Conservation (phyloP, 768 basidiomycete genomes). For the Kwoniella heveanensis region DNA sequence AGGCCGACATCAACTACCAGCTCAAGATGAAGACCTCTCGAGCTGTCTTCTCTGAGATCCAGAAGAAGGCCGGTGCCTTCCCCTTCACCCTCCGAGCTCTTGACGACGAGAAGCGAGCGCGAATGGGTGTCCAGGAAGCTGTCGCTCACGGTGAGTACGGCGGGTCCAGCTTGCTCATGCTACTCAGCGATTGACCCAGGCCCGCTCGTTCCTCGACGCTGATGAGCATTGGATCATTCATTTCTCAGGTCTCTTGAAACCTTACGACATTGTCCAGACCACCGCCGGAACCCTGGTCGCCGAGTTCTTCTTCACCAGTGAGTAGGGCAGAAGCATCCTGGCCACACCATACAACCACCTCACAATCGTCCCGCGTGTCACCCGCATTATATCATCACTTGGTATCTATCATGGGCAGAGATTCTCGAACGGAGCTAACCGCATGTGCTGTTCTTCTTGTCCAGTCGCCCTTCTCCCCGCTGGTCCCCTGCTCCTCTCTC, state of each 20-base stretch:
- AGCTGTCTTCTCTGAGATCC: conserved; percentile 93
- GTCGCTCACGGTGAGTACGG: conserved; percentile 71
- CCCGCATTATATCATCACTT: too few species aligned
- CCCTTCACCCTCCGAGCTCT: conserved; percentile 93
- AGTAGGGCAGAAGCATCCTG: too few species aligned
- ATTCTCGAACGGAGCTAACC: too few species aligned
- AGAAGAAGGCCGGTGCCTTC: conserved; percentile 96
- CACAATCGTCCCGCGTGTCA: too few species aligned
- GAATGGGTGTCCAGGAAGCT: conserved; percentile 93
- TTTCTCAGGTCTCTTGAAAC: conserved; percentile 68
- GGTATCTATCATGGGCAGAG: too few species aligned
- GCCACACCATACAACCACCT: too few species aligned
- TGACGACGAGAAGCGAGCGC: conserved; percentile 93
- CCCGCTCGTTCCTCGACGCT: too few species aligned
- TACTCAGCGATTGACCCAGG: too few species aligned
- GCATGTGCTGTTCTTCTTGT: conserved; percentile 1
- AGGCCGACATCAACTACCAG: conserved; percentile 80
- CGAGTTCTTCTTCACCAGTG: conserved; percentile 87
- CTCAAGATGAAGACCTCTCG: conserved; percentile 98
- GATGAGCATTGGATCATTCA: neutral
- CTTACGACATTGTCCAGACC: conserved; percentile 93
- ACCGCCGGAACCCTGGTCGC: conserved; percentile 82
- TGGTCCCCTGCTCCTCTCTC: conserved; percentile 83
- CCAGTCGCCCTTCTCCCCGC: conserved; percentile 80
- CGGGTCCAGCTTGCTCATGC: too few species aligned